These are phyloP conservation scores for Cnidoscolus chayamansa DNA, from an alignment of 441 rosid genomes.

Conservation along the genomic window DNA sequence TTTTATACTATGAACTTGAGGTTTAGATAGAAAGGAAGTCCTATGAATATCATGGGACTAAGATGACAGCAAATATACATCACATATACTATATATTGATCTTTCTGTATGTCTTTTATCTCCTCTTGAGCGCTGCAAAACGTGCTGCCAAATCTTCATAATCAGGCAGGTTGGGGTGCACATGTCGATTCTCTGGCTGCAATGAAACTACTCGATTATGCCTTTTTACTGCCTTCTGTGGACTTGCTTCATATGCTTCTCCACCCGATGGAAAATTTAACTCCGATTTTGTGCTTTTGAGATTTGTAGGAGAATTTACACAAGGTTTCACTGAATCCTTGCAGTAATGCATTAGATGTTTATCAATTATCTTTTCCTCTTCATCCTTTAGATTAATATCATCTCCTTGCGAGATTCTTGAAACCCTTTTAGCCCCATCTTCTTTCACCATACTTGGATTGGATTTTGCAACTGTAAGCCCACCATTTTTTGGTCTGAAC, in stretches of 20 bases:
- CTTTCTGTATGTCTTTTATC: constrained; percentile 14
- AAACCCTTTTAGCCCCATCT: constrained; percentile 23
- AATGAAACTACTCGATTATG: constrained; percentile 55
- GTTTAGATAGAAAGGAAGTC: no score
- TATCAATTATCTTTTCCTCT: constrained; percentile 38
- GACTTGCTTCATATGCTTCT: constrained; percentile 10
- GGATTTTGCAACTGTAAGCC: neutral
- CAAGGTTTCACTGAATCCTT: constrained; percentile 21
- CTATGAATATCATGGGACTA: no score
- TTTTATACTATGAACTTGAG: no score
- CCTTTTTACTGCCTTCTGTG: constrained; percentile 32
- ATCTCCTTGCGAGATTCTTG: constrained; percentile 10
- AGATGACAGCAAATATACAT: no score
- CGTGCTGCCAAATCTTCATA: constrained; percentile 80
- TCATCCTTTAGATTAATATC: constrained; percentile 29
- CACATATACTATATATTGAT: no score
- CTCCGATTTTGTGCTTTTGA: constrained; percentile 27
- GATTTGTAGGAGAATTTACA: neutral
- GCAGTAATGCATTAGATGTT: constrained; percentile 36
- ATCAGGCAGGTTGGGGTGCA: constrained; percentile 84
- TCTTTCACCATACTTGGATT: constrained; percentile 11
- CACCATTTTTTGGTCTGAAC: neutral
- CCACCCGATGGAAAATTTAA: constrained; percentile 18
- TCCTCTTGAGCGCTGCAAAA: constrained; percentile 65
- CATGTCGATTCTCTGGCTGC: constrained; percentile 61